Percentiles rank a stretch among this genome's conserved stretches.
These are phyloP conservation scores for Microbotryomycetes sp. DNA, from an alignment of 1,284 basidiomycete genomes.

Conservation along the genomic window DNA sequence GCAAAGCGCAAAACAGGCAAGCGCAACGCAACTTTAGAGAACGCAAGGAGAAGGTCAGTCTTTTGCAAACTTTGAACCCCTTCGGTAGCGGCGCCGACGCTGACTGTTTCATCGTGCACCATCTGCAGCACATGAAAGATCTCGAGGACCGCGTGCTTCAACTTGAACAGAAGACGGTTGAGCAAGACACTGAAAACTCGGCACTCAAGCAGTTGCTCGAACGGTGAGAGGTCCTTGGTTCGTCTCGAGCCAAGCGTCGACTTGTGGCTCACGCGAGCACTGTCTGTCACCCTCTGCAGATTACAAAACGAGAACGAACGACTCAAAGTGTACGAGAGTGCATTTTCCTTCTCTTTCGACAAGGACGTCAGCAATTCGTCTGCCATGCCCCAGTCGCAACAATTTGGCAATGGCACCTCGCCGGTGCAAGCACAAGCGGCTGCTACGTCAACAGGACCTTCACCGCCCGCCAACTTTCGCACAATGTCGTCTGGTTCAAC, in stretches of 20 bases:
- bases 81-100: background rate
- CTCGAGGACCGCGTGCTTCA: slow-evolving; percentile 33
- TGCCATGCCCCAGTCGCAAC: slow-evolving; percentile 22
- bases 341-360: slow-evolving; percentile 29
- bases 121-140: slow-evolving; percentile 30
- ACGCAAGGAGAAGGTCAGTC: slow-evolving; percentile 34
- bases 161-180: slow-evolving; percentile 25
- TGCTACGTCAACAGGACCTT: background rate
- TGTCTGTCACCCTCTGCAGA: too few relatives aligned
- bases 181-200: slow-evolving; percentile 28
- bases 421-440: too few relatives aligned
- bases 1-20: slow-evolving; percentile 32
- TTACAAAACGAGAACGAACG: slow-evolving; percentile 29
- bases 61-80: background rate
- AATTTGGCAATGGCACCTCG: slow-evolving; percentile 5
- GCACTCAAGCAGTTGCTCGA: slow-evolving; percentile 33
- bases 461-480: background rate
- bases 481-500: background rate
- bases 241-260: too few relatives aligned
- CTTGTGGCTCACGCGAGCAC: too few relatives aligned
- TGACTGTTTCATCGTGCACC: background rate
- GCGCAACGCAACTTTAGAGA: slow-evolving; percentile 36
- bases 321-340: slow-evolving; percentile 27
- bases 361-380: slow-evolving; percentile 20
- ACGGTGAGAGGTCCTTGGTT: too few relatives aligned